These are phyloP conservation scores for Gnomoniopsis sp. DNA, from an alignment of 2,329 filamentous ascomycete species.

Conservation along the genomic window DNA sequence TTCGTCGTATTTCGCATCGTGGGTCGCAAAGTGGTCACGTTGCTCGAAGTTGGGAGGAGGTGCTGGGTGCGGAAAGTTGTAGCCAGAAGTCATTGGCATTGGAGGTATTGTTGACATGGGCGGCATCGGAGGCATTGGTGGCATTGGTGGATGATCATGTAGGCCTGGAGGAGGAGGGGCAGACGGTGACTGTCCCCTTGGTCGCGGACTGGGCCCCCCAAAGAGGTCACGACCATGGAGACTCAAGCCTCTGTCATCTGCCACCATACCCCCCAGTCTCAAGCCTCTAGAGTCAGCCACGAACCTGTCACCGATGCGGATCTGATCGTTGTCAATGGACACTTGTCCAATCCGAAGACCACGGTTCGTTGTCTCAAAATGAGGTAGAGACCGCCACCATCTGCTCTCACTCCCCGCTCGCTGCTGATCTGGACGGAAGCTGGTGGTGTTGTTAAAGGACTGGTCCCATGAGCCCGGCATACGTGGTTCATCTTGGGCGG, in stretches of 20 bases:
- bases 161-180: background rate
- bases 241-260: conserved; percentile 38
- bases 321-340: conserved; percentile 38
- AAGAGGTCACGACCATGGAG: conserved; percentile 10
- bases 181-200: background rate
- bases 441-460: conserved; percentile 23
- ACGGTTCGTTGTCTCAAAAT: conserved; percentile 8
- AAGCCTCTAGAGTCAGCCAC: conserved; percentile 43
- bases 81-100: conserved; percentile 1
- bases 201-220: background rate
- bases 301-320: conserved; percentile 40
- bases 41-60: background rate
- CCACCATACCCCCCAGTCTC: conserved; percentile 41
- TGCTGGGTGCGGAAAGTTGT: background rate
- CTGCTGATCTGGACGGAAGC: background rate
- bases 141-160: background rate
- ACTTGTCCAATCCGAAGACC: conserved; percentile 37
- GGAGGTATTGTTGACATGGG: too few relatives aligned
- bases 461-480: conserved; percentile 32
- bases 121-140: background rate
- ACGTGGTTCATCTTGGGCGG: conserved; percentile 14
- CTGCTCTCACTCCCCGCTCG: conserved; percentile 12
- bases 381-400: conserved; percentile 17
- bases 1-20: background rate
- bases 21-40: background rate